These are phyloP conservation scores for Exophiala aquamarina DNA, from an alignment of 2,329 filamentous ascomycete genomes.

Conservation along the genomic window DNA sequence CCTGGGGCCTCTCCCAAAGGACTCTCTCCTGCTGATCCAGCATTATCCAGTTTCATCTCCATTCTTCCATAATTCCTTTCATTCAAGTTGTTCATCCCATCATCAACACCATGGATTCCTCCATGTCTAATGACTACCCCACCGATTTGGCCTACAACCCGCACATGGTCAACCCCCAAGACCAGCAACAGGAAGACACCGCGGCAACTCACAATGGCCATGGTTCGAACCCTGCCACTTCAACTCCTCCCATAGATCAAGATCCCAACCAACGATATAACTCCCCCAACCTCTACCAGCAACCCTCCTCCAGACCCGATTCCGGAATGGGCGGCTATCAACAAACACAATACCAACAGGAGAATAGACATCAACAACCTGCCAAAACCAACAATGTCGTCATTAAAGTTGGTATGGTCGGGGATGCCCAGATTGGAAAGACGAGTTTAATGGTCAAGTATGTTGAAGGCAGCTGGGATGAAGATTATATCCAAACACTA, in stretches of 20 bases:
- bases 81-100: conserved; percentile 1
- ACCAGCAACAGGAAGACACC: conserved; percentile 21
- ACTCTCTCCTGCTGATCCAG: conserved; percentile 11
- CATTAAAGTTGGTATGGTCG: conserved; percentile 99
- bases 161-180: conserved; percentile 23
- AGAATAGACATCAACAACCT: conserved; percentile 38
- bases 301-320: conserved; percentile 47
- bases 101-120: conserved; percentile 15
- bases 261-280: conserved; percentile 44
- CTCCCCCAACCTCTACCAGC: conserved; percentile 43
- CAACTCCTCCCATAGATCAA: conserved; percentile 48
- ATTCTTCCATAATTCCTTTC: conserved; percentile 7
- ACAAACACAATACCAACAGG: conserved; percentile 50
- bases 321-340: conserved; percentile 48
- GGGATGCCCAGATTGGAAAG: conserved; percentile 98
- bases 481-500: conserved; percentile 98
- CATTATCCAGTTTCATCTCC: background rate
- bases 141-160: conserved; percentile 28
- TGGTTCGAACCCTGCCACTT: conserved; percentile 39
- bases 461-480: conserved; percentile 98
- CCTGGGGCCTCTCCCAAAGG: conserved; percentile 9
- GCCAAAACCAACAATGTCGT: conserved; percentile 68
- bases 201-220: conserved; percentile 18
- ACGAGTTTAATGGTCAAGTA: conserved; percentile 99
- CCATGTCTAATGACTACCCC: conserved; percentile 16